Conservation (phyloP, 768 basidiomycete genomes). For the Hygrocybe punicea region DNA sequence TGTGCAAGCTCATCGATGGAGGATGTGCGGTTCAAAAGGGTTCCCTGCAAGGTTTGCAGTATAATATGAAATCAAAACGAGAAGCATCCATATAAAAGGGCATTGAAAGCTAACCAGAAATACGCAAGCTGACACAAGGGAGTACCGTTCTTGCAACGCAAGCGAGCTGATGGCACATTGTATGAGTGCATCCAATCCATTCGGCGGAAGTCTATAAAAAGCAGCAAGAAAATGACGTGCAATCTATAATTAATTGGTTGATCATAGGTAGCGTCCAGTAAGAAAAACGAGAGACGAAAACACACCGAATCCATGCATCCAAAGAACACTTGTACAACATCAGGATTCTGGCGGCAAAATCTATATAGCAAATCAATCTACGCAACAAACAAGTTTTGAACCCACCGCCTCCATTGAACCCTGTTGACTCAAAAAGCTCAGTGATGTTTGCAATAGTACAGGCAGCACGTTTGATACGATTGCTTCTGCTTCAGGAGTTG, state of each 20-base stretch:
- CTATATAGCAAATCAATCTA: neutral
- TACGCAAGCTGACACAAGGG: conserved; percentile 73
- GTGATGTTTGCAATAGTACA: conserved; percentile 54
- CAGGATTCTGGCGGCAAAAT: conserved; percentile 64
- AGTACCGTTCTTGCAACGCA: conserved; percentile 78
- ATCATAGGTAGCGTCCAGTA: neutral
- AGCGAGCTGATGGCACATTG: conserved; percentile 66
- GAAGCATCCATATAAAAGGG: neutral
- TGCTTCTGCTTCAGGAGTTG: conserved; percentile 51
- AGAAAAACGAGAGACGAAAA: neutral
- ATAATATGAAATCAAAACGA: neutral
- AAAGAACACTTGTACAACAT: conserved; percentile 88
- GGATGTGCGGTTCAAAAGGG: conserved; percentile 64
- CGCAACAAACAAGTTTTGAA: conserved; percentile 4
- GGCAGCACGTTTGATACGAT: conserved; percentile 57
- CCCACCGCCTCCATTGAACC: conserved; percentile 71
- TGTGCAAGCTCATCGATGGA: conserved; percentile 57
- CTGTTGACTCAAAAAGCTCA: conserved; percentile 50
- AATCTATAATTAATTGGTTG: conserved; percentile 26
- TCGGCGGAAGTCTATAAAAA: conserved; percentile 62
- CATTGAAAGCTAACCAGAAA: conserved; percentile 61
- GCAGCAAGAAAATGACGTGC: conserved; percentile 58
- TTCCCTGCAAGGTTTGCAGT: conserved; percentile 40
- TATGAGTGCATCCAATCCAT: conserved; percentile 64
- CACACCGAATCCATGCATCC: conserved; percentile 72